Percentiles rank a stretch among this genome's conserved stretches.
Conservation (phyloP, 306 rosid genomes). For the Begonia fuchsioides region DNA sequence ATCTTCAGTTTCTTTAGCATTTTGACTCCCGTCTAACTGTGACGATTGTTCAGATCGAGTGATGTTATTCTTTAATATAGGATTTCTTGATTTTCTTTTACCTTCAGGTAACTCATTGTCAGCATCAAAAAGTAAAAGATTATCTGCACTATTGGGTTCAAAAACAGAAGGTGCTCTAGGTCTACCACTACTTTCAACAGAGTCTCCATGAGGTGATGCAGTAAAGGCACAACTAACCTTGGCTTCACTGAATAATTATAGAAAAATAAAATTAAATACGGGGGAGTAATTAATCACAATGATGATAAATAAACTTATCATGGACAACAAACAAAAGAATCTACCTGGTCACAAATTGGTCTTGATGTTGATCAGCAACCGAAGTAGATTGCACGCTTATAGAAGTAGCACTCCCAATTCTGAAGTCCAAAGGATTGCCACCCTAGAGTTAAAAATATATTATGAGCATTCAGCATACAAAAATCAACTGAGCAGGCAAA, state of each 20-base stretch:
- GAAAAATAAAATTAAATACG: not conserved
- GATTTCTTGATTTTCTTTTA: constrained; percentile 44
- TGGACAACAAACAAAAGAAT: not conserved
- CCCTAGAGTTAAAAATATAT: constrained; percentile 37
- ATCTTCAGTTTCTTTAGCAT: constrained; percentile 84
- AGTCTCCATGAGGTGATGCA: constrained; percentile 96
- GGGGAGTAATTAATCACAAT: constrained; percentile 5
- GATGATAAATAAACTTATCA: no score
- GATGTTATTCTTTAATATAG: constrained; percentile 38
- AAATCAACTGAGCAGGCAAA: not conserved
- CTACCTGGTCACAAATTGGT: constrained; percentile 86
- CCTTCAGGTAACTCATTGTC: constrained; percentile 58
- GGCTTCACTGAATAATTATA: constrained; percentile 52
- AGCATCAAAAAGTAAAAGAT: constrained; percentile 75
- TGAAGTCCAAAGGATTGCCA: constrained; percentile 88
- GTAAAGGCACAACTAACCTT: constrained; percentile 95
- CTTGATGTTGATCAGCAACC: constrained; percentile 82
- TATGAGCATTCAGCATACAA: not conserved
- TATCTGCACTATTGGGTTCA: constrained; percentile 95
- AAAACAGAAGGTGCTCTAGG: constrained; percentile 67
- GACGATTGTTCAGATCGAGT: constrained; percentile 85
- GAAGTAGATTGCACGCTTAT: constrained; percentile 87
- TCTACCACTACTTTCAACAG: constrained; percentile 94
- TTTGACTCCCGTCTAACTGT: constrained; percentile 65
- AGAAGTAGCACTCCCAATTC: constrained; percentile 72